phyloP scores from a whole-genome alignment of 352 stramenopile species.

The Pythium phragmitis region DNA sequence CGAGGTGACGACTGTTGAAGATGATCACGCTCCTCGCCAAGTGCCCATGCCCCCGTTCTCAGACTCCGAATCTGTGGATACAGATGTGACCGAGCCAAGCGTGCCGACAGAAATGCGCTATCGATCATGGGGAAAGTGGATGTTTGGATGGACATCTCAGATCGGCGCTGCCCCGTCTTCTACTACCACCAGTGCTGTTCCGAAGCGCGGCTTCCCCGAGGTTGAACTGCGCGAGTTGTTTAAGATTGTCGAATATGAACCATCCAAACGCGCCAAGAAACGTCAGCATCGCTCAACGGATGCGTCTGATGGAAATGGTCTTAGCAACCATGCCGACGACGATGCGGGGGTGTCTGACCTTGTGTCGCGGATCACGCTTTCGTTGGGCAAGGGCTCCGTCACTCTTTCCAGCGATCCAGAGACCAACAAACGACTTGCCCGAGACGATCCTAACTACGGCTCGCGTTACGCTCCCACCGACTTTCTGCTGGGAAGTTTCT shows the following conservation, averaged over 20 bases:
- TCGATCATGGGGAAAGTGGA: slow-evolving; percentile 80
- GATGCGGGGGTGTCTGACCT: slow-evolving; percentile 40
- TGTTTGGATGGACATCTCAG: slow-evolving; percentile 85
- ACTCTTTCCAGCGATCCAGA: slow-evolving; percentile 76
- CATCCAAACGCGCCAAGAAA: slow-evolving; percentile 64
- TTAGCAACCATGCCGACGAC: slow-evolving; percentile 27
- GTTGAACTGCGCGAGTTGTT: slow-evolving; percentile 85
- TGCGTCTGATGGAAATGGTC: slow-evolving; percentile 25
- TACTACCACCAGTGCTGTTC: slow-evolving; percentile 27
- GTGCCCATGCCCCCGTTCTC: slow-evolving; percentile 62
- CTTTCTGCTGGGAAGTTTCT: slow-evolving; percentile 78
- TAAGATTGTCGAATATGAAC: slow-evolving; percentile 84
- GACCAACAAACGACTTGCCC: slow-evolving; percentile 57
- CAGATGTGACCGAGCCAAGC: slow-evolving; percentile 66
- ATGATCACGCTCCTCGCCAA: neutral
- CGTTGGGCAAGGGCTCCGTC: slow-evolving; percentile 69
- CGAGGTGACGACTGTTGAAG: neutral
- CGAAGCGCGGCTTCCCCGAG: slow-evolving; percentile 64
- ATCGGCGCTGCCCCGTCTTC: slow-evolving; percentile 40
- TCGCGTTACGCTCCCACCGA: slow-evolving; percentile 69
- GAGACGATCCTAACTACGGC: slow-evolving; percentile 64
- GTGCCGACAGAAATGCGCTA: slow-evolving; percentile 73
- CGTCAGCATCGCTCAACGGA: slow-evolving; percentile 33
- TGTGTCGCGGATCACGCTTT: slow-evolving; percentile 73
- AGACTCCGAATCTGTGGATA: slow-evolving; percentile 81